Base-by-base conservation (phyloP, 2,329 filamentous ascomycete genomes). In the Madurella fahalii region DNA sequence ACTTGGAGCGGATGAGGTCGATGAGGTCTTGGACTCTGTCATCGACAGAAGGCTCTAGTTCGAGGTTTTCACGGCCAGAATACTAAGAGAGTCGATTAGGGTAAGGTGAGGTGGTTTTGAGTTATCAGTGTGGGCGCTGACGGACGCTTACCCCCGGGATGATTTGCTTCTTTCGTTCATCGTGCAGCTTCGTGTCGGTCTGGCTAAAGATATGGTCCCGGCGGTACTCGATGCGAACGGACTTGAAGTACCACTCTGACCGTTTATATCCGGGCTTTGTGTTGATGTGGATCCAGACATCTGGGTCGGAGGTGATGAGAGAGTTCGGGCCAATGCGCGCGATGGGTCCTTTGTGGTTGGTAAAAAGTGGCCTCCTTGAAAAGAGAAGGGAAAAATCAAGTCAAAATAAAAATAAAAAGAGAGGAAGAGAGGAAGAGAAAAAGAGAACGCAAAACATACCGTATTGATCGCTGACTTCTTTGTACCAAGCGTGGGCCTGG, bases 191-290 rank as follows among this genome's bases (percentile, higher is more conserved):
- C 41, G 75, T 77, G 54, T 82, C 70, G 4, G 73, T 73, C 59
- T 78, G 71, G 2, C 72, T 77, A 55, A 84, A 81, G 34, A 83
- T 69, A 52, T 78, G 81, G 61, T 83, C 77, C 4, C 71, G 68
- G 5, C 47, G 40, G 25, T 58, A 41, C 18, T 57, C 56, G 12
- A 59, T 12, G 5, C 60, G 47, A 16, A 32, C 43, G n/a, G 58
- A 44, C 2, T 55, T 45, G 16, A 58, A 60, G 45, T 57, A 62
- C 56, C 58, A 60, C 2, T 56, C 37, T 1, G 52, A 30, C 4
- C 51, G 43, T 15, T 45, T 57, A 45, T 60, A 62, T 1, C 45
- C 54, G 1, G 58, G 46, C 15, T 57, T 60, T 20, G 50, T 47
- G 53, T 54, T 56, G 37, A 61, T 42, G 17, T 58, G 57, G 16